Evolutionary conservation across 305 asterid species (phyloP).

Genomic region (Lippia alba): DNA sequence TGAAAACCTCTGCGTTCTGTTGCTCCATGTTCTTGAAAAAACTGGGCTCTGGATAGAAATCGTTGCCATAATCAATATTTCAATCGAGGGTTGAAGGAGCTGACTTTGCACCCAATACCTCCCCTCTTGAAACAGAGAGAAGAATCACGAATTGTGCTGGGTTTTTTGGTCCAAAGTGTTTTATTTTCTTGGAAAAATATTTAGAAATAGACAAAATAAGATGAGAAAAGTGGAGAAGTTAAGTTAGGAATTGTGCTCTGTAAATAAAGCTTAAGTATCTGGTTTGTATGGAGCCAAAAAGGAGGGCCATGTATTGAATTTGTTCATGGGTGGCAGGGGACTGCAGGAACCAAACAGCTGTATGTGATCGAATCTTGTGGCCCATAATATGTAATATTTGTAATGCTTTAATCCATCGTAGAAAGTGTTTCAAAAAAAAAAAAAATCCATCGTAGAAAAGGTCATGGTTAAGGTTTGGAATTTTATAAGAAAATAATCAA

Average conservation of each 20-base stretch:
- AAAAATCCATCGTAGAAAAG: too few relatives aligned
- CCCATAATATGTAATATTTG: neutral
- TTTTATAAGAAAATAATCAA: too few relatives aligned
- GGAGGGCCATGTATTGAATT: neutral
- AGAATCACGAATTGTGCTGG: neutral
- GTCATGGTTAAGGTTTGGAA: too few relatives aligned
- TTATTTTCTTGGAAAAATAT: neutral
- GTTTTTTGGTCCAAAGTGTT: neutral
- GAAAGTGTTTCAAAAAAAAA: too few relatives aligned
- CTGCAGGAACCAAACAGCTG: conserved; percentile 19
- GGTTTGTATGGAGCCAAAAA: neutral
- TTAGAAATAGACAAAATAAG: neutral
- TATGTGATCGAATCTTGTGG: conserved; percentile 20
- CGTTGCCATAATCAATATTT: conserved; percentile 33
- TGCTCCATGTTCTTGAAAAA: conserved; percentile 38
- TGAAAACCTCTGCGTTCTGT: conserved; percentile 36
- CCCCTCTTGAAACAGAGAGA: too few relatives aligned
- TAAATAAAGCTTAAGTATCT: neutral
- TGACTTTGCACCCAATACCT: too few relatives aligned
- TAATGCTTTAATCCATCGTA: neutral
- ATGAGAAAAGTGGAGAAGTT: neutral
- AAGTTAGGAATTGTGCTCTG: neutral
- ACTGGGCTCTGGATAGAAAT: conserved; percentile 41
- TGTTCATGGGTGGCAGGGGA: neutral
- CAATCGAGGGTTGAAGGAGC: neutral